These are phyloP conservation scores for Tulasnella calospora DNA, from an alignment of 768 basidiomycete species.

Conservation along the genomic window DNA sequence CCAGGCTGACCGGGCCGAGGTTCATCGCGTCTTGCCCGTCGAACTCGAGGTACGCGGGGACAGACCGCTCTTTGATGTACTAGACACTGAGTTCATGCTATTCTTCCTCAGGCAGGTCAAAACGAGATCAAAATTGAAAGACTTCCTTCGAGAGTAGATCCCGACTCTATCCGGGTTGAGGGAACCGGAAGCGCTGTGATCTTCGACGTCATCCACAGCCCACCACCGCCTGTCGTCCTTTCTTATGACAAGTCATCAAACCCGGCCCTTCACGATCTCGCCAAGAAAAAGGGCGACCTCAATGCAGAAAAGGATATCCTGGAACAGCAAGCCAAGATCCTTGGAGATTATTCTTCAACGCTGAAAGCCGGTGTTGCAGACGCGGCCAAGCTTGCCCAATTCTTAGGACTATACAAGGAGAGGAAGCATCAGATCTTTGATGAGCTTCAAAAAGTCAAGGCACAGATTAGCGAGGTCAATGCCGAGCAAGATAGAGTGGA, in stretches of 20 bases:
- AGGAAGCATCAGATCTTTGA: conserved; percentile 7
- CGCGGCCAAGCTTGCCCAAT: conserved; percentile 34
- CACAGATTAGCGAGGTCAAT: neutral
- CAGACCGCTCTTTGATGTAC: neutral
- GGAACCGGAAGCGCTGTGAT: conserved; percentile 26
- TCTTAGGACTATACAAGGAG: conserved; percentile 38
- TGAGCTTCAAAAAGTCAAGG: neutral
- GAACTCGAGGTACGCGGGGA: conserved; percentile 23
- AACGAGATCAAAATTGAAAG: conserved; percentile 20
- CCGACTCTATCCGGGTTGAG: conserved; percentile 23
- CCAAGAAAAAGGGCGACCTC: neutral
- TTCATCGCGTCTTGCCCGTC: conserved; percentile 19
- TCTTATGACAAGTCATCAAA: neutral
- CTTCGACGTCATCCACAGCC: conserved; percentile 24
- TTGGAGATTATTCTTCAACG: conserved; percentile 1
- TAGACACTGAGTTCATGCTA: neutral
- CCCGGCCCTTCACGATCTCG: neutral
- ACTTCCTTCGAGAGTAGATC: conserved; percentile 22
- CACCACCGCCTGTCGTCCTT: neutral
- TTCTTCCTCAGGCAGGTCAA: conserved; percentile 10
- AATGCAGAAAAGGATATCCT: conserved; percentile 9
- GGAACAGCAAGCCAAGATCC: neutral
- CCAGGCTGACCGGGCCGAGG: conserved; percentile 25
- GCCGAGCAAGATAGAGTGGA: conserved; percentile 20
- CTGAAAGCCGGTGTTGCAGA: conserved; percentile 39